Percentiles rank a stretch among this genome's conserved stretches.
Evolutionary conservation across 495 filamentous ascomycete species (phyloP).

Genomic region (Aspergillus affinis): DNA sequence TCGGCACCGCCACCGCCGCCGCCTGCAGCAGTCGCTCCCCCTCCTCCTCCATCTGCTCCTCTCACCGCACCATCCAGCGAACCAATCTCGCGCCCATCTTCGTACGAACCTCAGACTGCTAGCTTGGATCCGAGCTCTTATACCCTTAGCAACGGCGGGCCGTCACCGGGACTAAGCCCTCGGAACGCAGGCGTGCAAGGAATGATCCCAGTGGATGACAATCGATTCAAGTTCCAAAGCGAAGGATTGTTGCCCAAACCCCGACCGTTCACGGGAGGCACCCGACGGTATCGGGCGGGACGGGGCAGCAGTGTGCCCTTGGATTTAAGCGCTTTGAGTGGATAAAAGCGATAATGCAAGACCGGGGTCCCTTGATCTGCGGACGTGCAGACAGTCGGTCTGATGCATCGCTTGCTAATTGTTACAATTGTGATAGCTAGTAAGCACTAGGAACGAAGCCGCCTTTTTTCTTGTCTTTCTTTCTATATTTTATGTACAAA

Average conservation of each 20-base stretch:
- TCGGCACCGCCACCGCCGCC: slow-evolving; percentile 54
- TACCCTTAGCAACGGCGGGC: slow-evolving; percentile 64
- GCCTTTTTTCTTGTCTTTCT: not conserved
- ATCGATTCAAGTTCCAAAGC: slow-evolving; percentile 80
- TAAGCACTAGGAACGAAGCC: slow-evolving; percentile 9
- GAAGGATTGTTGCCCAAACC: slow-evolving; percentile 84
- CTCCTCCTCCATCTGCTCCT: slow-evolving; percentile 40
- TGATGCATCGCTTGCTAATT: slow-evolving; percentile 4
- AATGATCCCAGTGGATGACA: slow-evolving; percentile 67
- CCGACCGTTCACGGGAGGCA: slow-evolving; percentile 67
- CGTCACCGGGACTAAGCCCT: slow-evolving; percentile 30
- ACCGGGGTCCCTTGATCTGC: not conserved
- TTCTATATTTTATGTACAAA: slow-evolving; percentile 1
- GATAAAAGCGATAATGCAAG: slow-evolving; percentile 15
- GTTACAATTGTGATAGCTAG: not conserved
- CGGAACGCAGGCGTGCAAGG: slow-evolving; percentile 39
- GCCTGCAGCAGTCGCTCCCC: slow-evolving; percentile 49
- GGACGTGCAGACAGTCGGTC: not conserved
- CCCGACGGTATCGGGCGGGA: slow-evolving; percentile 82
- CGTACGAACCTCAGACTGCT: slow-evolving; percentile 45
- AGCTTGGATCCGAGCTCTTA: slow-evolving; percentile 75
- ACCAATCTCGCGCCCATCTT: slow-evolving; percentile 42
- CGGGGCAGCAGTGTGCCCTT: slow-evolving; percentile 92
- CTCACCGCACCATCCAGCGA: slow-evolving; percentile 51
- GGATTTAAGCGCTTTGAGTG: slow-evolving; percentile 60